Percentiles rank a stretch among this genome's conserved stretches.
These are phyloP conservation scores for Citropsis articulata DNA, from an alignment of 345 rosid species.

Conservation along the genomic window DNA sequence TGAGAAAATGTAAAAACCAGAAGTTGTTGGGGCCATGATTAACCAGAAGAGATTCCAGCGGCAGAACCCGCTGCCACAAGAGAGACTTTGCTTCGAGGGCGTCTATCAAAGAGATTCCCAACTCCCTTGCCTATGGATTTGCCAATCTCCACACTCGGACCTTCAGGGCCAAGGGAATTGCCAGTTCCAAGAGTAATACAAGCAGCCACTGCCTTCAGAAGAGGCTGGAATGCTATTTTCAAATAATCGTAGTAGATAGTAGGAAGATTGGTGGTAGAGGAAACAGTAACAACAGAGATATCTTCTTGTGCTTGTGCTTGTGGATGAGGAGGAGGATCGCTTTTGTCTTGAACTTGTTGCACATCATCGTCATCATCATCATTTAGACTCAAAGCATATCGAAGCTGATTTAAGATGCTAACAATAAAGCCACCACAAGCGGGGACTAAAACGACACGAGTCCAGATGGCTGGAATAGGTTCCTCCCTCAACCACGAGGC, in stretches of 20 bases:
- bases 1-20: too few relatives aligned
- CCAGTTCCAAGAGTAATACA: slow-evolving; percentile 92
- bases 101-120: slow-evolving; percentile 37
- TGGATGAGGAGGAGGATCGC: not conserved
- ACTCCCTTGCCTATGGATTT: slow-evolving; percentile 75
- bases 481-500: slow-evolving; percentile 82
- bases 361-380: not conserved
- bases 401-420: slow-evolving; percentile 47
- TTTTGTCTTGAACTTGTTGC: not conserved
- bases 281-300: not conserved
- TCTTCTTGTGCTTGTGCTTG: not conserved
- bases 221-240: slow-evolving; percentile 48
- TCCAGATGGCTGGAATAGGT: slow-evolving; percentile 57
- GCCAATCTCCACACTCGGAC: slow-evolving; percentile 94
- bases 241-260: not conserved
- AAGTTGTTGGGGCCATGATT: too few relatives aligned
- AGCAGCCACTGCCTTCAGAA: slow-evolving; percentile 74
- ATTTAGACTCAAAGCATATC: slow-evolving; percentile 21
- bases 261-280: too few relatives aligned
- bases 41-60: slow-evolving; percentile 89
- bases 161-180: slow-evolving; percentile 93
- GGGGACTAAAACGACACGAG: slow-evolving; percentile 65
- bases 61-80: slow-evolving; percentile 94
- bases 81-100: slow-evolving; percentile 46
- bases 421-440: slow-evolving; percentile 74